Percentiles rank a stretch among this genome's conserved stretches.
Evolutionary conservation across 768 basidiomycete species (phyloP).

Genomic region (Lyophyllum shimeji): DNA sequence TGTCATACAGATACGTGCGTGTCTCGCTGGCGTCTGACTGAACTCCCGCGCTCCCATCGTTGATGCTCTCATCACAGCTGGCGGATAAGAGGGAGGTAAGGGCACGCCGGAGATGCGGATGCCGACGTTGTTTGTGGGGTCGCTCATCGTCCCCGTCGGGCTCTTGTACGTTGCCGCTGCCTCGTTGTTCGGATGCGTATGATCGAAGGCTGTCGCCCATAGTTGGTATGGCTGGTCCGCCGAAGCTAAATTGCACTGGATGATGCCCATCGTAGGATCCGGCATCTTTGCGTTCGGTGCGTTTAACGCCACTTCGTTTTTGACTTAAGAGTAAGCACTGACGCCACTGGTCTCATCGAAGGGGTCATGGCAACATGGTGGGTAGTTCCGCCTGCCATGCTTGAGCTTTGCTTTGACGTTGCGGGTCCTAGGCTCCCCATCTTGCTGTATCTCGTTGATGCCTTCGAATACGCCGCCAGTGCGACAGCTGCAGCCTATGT

Average conservation of each 20-base stretch:
- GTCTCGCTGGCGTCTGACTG: background rate
- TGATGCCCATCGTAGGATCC: conserved; percentile 71
- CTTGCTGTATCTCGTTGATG: conserved; percentile 68
- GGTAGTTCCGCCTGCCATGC: conserved; percentile 17
- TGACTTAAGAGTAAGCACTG: background rate
- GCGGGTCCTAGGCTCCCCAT: conserved; percentile 56
- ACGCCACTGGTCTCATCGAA: conserved; percentile 1
- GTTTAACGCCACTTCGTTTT: conserved; percentile 3
- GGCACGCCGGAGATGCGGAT: conserved; percentile 78
- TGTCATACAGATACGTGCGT: conserved; percentile 48
- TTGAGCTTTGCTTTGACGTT: background rate
- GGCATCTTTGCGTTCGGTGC: conserved; percentile 58
- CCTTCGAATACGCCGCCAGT: conserved; percentile 70
- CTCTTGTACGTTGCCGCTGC: conserved; percentile 51
- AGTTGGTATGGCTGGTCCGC: conserved; percentile 86
- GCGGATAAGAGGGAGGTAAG: conserved; percentile 52
- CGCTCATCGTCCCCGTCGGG: conserved; percentile 67
- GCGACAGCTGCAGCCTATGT: conserved; percentile 70
- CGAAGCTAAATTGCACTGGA: conserved; percentile 64
- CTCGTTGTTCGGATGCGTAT: background rate
- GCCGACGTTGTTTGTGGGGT: conserved; percentile 69
- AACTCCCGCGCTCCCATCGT: background rate
- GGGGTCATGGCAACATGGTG: conserved; percentile 63
- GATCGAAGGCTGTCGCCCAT: background rate
- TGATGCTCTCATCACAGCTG: conserved; percentile 31